phyloP scores from a whole-genome alignment of 2,329 filamentous ascomycete genomes.

The Didymella segeticola region DNA sequence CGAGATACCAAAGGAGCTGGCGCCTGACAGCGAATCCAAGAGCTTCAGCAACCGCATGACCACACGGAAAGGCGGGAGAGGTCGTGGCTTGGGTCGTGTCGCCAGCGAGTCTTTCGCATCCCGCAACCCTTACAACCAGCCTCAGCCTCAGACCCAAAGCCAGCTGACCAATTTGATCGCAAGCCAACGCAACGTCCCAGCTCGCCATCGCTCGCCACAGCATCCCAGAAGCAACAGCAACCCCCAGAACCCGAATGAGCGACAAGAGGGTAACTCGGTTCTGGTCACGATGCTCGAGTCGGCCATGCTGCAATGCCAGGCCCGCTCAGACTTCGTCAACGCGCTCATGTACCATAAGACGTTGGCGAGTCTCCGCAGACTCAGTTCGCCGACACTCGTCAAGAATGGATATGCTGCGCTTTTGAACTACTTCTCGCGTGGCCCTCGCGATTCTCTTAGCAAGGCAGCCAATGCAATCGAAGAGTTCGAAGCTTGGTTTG shows the following conservation, averaged over 20 bases:
- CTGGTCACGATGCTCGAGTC: conserved; percentile 77
- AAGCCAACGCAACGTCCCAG: conserved; percentile 44
- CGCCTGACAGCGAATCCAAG: conserved; percentile 65
- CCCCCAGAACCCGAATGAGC: conserved; percentile 37
- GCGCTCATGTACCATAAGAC: conserved; percentile 88
- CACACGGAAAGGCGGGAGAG: conserved; percentile 45
- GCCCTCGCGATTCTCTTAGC: conserved; percentile 72
- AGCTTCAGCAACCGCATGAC: conserved; percentile 76
- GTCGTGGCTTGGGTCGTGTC: conserved; percentile 32
- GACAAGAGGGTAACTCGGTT: conserved; percentile 55
- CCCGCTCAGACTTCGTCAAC: conserved; percentile 81
- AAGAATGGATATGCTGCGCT: conserved; percentile 74
- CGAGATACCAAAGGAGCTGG: conserved; percentile 74
- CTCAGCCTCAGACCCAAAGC: conserved; percentile 41
- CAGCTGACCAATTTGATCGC: conserved; percentile 49
- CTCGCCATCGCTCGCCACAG: conserved; percentile 47
- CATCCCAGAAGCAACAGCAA: conserved; percentile 52
- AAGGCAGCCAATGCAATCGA: conserved; percentile 75
- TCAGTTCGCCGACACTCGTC: conserved; percentile 66
- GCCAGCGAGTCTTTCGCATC: conserved; percentile 50
- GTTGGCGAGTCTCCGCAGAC: conserved; percentile 72
- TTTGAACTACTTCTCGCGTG: conserved; percentile 75
- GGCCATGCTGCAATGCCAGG: conserved; percentile 77
- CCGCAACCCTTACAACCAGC: conserved; percentile 58
- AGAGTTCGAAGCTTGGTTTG: conserved; percentile 80